phyloP scores from a whole-genome alignment of 495 filamentous ascomycete species.

The Lepidopterella palustris region DNA sequence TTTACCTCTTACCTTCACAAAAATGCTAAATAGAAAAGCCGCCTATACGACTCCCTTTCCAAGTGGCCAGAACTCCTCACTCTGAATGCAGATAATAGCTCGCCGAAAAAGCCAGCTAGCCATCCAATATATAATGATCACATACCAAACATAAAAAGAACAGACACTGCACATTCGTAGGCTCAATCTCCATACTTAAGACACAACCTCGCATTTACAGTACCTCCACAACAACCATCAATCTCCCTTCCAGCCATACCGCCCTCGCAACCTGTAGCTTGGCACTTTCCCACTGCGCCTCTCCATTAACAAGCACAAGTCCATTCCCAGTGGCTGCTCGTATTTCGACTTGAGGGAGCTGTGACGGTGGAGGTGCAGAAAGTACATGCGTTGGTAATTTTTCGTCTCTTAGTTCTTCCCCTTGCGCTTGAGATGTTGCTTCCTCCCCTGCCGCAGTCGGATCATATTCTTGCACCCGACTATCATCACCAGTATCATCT shows the following conservation, averaged over 20 bases:
- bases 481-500: no score
- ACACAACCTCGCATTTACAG: not conserved
- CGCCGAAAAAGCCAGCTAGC: no score
- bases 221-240: constrained; percentile 18
- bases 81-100: no score
- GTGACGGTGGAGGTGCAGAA: not conserved
- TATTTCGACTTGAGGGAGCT: constrained; percentile 9
- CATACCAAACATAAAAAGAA: not conserved
- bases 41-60: no score
- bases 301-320: constrained; percentile 2
- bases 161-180: no score
- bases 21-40: no score
- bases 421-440: not conserved
- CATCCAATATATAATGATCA: no score
- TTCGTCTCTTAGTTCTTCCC: not conserved
- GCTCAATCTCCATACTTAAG: no score
- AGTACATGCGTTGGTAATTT: not conserved
- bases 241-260: constrained; percentile 8
- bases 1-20: no score
- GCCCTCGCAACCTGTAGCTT: constrained; percentile 11
- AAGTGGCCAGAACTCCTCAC: no score
- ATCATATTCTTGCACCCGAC: no score
- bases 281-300: constrained; percentile 8
- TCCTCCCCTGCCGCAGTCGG: not conserved
- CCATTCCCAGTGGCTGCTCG: constrained; percentile 4